phyloP scores from a whole-genome alignment of 768 basidiomycete species.

The Sarcodon sp. region DNA sequence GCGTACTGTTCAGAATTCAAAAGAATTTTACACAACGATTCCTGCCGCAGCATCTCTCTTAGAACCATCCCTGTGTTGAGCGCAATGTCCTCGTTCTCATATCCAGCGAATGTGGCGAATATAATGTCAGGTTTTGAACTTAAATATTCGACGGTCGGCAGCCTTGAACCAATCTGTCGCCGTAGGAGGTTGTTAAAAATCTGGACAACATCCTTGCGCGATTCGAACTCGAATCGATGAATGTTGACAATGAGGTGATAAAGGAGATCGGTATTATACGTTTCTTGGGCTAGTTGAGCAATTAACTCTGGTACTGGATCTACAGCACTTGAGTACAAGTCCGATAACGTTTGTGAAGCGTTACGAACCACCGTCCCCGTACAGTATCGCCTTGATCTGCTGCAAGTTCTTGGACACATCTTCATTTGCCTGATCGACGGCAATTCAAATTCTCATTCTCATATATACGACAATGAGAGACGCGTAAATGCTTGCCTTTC shows the following conservation, averaged over 20 bases:
- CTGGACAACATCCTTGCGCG: conserved; percentile 75
- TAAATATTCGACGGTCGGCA: conserved; percentile 96
- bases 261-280: conserved; percentile 83
- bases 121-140: conserved; percentile 61
- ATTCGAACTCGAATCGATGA: conserved; percentile 87
- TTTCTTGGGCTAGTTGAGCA: conserved; percentile 92
- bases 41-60: conserved; percentile 92
- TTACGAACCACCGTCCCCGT: conserved; percentile 73
- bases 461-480: not conserved
- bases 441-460: not conserved
- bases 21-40: conserved; percentile 79
- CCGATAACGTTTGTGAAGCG: conserved; percentile 1
- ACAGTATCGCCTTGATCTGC: conserved; percentile 80
- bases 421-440: conserved; percentile 55
- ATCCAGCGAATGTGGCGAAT: conserved; percentile 82
- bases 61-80: conserved; percentile 97
- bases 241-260: conserved; percentile 72
- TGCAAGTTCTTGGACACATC: conserved; percentile 84
- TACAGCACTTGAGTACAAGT: conserved; percentile 12
- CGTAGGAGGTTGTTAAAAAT: conserved; percentile 83
- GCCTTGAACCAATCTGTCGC: conserved; percentile 86
- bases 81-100: conserved; percentile 91
- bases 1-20: conserved; percentile 90
- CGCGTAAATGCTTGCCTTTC: conserved; percentile 46
- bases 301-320: conserved; percentile 84